These are phyloP conservation scores for Neurospora sp. DNA, from an alignment of 495 filamentous ascomycete species.

Conservation along the genomic window DNA sequence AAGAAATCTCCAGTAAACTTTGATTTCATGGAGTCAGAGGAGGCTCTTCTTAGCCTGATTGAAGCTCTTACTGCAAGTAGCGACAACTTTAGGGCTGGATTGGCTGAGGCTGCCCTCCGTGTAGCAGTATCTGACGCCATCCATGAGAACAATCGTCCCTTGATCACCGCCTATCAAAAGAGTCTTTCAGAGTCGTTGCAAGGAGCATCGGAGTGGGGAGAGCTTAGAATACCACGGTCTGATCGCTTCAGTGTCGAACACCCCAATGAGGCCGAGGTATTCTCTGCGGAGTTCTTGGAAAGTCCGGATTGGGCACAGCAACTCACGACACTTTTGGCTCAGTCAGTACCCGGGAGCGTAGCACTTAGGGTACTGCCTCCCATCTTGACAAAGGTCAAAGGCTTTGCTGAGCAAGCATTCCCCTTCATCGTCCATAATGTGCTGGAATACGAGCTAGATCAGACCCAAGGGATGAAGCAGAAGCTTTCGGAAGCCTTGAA, in stretches of 20 bases:
- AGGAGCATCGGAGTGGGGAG: conserved; percentile 38
- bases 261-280: conserved; percentile 16
- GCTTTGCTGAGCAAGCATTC: conserved; percentile 59
- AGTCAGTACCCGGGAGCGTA: conserved; percentile 48
- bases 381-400: conserved; percentile 50
- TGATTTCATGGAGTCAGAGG: conserved; percentile 26
- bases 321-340: conserved; percentile 51
- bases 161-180: conserved; percentile 40
- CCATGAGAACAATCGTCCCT: conserved; percentile 31
- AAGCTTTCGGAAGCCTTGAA: conserved; percentile 39
- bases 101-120: conserved; percentile 70
- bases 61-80: conserved; percentile 55
- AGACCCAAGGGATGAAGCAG: conserved; percentile 36
- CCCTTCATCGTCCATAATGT: conserved; percentile 76
- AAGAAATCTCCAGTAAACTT: conserved; percentile 26
- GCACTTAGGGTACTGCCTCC: conserved; percentile 55
- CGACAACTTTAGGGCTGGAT: conserved; percentile 52
- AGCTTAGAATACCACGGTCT: conserved; percentile 37
- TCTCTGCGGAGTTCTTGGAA: conserved; percentile 26
- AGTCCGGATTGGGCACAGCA: conserved; percentile 51
- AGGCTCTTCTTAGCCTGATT: conserved; percentile 52
- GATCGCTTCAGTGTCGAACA: conserved; percentile 20
- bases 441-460: conserved; percentile 44
- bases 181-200: conserved; percentile 31
- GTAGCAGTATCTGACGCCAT: conserved; percentile 50